A percentile compares a stretch with the other conserved stretches of the same genome.
Conservation (phyloP, 331 rosid genomes). For the Quercus lobata region DNA sequence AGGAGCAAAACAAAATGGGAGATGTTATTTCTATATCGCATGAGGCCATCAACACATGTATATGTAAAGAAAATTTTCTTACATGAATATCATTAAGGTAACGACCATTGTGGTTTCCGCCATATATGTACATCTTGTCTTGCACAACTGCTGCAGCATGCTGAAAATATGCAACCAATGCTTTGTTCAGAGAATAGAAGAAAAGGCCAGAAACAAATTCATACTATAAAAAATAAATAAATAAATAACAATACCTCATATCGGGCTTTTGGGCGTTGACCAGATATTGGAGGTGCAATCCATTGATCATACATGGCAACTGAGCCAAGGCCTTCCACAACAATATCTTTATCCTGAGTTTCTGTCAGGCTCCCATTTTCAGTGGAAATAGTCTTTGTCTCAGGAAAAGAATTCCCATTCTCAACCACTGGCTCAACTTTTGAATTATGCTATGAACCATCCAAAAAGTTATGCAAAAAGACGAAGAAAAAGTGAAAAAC, state of each 20-base stretch:
- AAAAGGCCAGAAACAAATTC: not conserved
- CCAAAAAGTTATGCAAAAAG: slow-evolving; percentile 8
- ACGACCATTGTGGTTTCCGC: slow-evolving; percentile 98
- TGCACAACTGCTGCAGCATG: slow-evolving; percentile 88
- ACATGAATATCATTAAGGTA: slow-evolving; percentile 88
- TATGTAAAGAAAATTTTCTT: slow-evolving; percentile 31
- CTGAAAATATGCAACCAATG: slow-evolving; percentile 40
- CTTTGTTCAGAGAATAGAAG: slow-evolving; percentile 19
- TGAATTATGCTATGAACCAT: slow-evolving; percentile 51
- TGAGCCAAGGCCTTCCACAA: slow-evolving; percentile 63
- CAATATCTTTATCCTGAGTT: slow-evolving; percentile 77
- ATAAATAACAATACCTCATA: slow-evolving; percentile 58
- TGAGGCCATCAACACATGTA: not conserved
- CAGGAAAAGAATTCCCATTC: slow-evolving; percentile 74
- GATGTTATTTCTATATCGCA: not conserved
- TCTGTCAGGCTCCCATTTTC: slow-evolving; percentile 67
- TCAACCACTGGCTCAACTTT: slow-evolving; percentile 56
- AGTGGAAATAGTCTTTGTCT: slow-evolving; percentile 63
- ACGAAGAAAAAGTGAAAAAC: not conserved
- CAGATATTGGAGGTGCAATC: slow-evolving; percentile 68
- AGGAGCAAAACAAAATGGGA: not conserved
- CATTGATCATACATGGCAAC: slow-evolving; percentile 84
- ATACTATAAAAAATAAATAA: slow-evolving; percentile 9
- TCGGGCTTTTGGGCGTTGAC: slow-evolving; percentile 77
- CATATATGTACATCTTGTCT: slow-evolving; percentile 91